Conservation (phyloP, 1,139 yeast genomes). For the Suhomyces atakaporum region DNA sequence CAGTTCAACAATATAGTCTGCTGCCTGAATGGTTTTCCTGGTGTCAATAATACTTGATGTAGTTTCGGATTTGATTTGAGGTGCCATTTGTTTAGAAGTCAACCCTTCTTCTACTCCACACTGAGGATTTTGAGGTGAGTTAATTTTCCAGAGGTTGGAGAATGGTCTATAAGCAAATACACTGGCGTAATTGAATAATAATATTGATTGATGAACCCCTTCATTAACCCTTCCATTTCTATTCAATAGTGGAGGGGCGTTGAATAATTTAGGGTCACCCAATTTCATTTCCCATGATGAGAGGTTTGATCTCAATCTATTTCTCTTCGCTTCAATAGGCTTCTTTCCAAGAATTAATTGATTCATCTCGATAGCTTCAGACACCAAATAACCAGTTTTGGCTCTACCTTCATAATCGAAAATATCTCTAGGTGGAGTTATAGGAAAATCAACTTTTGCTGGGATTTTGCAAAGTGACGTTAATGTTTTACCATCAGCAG, state of each 20-base stretch:
- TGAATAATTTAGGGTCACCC: slow-evolving; percentile 43
- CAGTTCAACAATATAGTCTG: slow-evolving; percentile 47
- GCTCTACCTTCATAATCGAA: slow-evolving; percentile 53
- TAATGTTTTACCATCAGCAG: slow-evolving; percentile 51
- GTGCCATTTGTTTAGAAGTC: slow-evolving; percentile 11
- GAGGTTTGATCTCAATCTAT: slow-evolving; percentile 41
- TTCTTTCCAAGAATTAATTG: slow-evolving; percentile 40
- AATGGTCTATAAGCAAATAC: slow-evolving; percentile 54
- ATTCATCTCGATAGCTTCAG: slow-evolving; percentile 48
- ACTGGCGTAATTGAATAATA: slow-evolving; percentile 49
- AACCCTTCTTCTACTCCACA: slow-evolving; percentile 27
- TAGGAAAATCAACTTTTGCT: slow-evolving; percentile 38
- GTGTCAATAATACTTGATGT: slow-evolving; percentile 50
- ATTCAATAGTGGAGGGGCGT: slow-evolving; percentile 43
- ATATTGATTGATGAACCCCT: slow-evolving; percentile 51
- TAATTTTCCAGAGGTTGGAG: slow-evolving; percentile 52
- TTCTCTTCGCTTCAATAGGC: slow-evolving; percentile 35
- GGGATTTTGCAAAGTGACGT: slow-evolving; percentile 37
- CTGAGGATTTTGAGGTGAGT: slow-evolving; percentile 42
- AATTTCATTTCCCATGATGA: slow-evolving; percentile 52
- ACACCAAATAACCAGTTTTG: slow-evolving; percentile 47
- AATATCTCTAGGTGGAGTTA: slow-evolving; percentile 27
- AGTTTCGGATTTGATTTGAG: slow-evolving; percentile 20
- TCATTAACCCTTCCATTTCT: slow-evolving; percentile 47
- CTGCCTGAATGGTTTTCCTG: slow-evolving; percentile 52